These are phyloP conservation scores for Wakefieldia striispora DNA, from an alignment of 768 basidiomycete genomes.

Conservation along the genomic window DNA sequence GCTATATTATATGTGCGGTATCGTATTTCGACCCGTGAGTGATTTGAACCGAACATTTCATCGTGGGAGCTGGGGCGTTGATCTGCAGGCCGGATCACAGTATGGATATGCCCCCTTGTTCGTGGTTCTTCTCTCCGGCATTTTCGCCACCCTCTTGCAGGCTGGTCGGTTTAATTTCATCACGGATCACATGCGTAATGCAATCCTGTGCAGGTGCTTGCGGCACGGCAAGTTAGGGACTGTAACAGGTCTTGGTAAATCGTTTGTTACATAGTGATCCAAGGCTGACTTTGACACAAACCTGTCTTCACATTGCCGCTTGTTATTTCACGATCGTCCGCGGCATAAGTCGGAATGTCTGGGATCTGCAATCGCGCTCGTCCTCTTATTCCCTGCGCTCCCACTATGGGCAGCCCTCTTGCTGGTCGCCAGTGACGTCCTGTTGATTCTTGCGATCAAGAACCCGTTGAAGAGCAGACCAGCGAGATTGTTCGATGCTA, in stretches of 20 bases:
- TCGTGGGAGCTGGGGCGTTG: constrained; percentile 86
- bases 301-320: constrained; percentile 59
- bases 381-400: constrained; percentile 67
- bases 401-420: constrained; percentile 71
- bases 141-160: constrained; percentile 84
- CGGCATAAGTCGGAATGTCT: constrained; percentile 69
- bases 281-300: constrained; percentile 38
- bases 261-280: background rate
- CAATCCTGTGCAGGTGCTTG: constrained; percentile 52
- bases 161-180: constrained; percentile 22
- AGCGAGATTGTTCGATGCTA: constrained; percentile 62
- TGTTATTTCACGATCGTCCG: constrained; percentile 63
- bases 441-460: constrained; percentile 66
- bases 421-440: constrained; percentile 65
- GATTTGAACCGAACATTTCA: background rate
- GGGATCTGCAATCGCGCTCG: constrained; percentile 78
- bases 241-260: constrained; percentile 74
- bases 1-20: constrained; percentile 66
- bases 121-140: constrained; percentile 76
- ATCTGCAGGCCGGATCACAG: constrained; percentile 80
- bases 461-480: constrained; percentile 69
- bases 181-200: background rate
- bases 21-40: constrained; percentile 87
- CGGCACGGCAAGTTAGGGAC: constrained; percentile 79
- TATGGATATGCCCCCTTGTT: constrained; percentile 88